Conservation (phyloP, 1,139 yeast species). For the Blastobotrys niveus region DNA sequence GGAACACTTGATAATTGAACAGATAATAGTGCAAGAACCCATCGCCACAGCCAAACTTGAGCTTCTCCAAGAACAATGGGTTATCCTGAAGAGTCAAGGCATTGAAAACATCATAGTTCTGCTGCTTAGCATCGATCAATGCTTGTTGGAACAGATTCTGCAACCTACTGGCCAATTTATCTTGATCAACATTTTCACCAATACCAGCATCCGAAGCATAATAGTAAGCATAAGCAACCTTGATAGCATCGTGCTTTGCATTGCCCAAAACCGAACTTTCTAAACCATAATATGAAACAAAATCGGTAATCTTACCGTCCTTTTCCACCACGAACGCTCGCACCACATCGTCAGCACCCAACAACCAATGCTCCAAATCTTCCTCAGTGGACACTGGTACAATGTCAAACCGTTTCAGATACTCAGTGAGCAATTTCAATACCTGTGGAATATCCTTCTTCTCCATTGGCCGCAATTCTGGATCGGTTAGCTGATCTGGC, state of each 20-base stretch:
- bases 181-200: slow-evolving; percentile 18
- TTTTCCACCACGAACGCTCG: slow-evolving; percentile 70
- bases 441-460: slow-evolving; percentile 61
- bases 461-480: slow-evolving; percentile 62
- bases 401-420: slow-evolving; percentile 65
- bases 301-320: slow-evolving; percentile 68
- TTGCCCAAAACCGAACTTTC: slow-evolving; percentile 82
- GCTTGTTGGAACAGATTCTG: slow-evolving; percentile 64
- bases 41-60: slow-evolving; percentile 91
- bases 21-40: slow-evolving; percentile 86
- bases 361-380: slow-evolving; percentile 81
- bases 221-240: slow-evolving; percentile 84
- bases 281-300: slow-evolving; percentile 79
- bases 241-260: slow-evolving; percentile 58
- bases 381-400: slow-evolving; percentile 62
- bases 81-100: slow-evolving; percentile 90
- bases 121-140: slow-evolving; percentile 61
- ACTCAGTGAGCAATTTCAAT: slow-evolving; percentile 50
- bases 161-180: slow-evolving; percentile 52
- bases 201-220: slow-evolving; percentile 55
- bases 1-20: slow-evolving; percentile 82
- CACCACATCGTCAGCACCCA: slow-evolving; percentile 47
- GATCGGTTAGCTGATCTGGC: slow-evolving; percentile 49
- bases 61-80: slow-evolving; percentile 67
- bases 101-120: slow-evolving; percentile 82